Evolutionary conservation across 352 stramenopile species (phyloP).

Genomic region (Globisporangium paroecandrum): DNA sequence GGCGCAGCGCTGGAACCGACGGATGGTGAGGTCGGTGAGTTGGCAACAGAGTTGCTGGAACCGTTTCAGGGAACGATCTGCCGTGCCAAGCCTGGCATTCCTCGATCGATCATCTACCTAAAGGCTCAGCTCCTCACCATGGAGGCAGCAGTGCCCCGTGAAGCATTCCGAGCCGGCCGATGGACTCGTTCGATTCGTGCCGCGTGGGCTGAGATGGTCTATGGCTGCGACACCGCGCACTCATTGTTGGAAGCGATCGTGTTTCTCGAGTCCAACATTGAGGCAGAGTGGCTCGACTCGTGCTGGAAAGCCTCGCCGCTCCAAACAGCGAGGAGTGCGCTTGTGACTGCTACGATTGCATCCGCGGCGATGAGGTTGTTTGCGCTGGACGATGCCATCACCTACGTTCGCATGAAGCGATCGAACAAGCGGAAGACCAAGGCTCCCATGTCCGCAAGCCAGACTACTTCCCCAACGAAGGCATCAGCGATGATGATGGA

Average conservation of each 20-base stretch:
- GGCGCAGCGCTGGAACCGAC: slow-evolving; percentile 38
- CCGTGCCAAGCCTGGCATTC: slow-evolving; percentile 32
- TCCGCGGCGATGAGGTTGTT: slow-evolving; percentile 73
- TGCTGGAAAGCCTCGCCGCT: slow-evolving; percentile 69
- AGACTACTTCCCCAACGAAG: slow-evolving; percentile 9
- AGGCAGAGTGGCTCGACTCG: slow-evolving; percentile 74
- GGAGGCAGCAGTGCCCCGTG: slow-evolving; percentile 70
- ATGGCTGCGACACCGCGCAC: slow-evolving; percentile 43
- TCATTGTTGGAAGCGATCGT: slow-evolving; percentile 64
- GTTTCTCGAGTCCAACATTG: slow-evolving; percentile 69
- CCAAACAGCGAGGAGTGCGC: slow-evolving; percentile 53
- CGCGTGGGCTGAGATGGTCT: slow-evolving; percentile 76
- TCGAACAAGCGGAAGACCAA: slow-evolving; percentile 43
- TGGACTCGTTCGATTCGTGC: slow-evolving; percentile 64
- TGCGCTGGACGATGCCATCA: slow-evolving; percentile 73
- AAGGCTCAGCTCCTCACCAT: slow-evolving; percentile 65
- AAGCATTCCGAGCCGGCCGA: slow-evolving; percentile 72
- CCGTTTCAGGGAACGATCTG: slow-evolving; percentile 49
- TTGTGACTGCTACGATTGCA: slow-evolving; percentile 61
- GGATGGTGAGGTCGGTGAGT: slow-evolving; percentile 62
- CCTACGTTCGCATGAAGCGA: slow-evolving; percentile 66
- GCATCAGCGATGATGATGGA: slow-evolving; percentile 3
- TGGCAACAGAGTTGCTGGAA: slow-evolving; percentile 71
- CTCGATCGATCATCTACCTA: slow-evolving; percentile 46
- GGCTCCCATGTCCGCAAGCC: slow-evolving; percentile 6